A percentile compares a stretch with the other conserved stretches of the same genome.
These are phyloP conservation scores for Aspergillus sclerotialis DNA, from an alignment of 2,329 filamentous ascomycete species.

Conservation along the genomic window DNA sequence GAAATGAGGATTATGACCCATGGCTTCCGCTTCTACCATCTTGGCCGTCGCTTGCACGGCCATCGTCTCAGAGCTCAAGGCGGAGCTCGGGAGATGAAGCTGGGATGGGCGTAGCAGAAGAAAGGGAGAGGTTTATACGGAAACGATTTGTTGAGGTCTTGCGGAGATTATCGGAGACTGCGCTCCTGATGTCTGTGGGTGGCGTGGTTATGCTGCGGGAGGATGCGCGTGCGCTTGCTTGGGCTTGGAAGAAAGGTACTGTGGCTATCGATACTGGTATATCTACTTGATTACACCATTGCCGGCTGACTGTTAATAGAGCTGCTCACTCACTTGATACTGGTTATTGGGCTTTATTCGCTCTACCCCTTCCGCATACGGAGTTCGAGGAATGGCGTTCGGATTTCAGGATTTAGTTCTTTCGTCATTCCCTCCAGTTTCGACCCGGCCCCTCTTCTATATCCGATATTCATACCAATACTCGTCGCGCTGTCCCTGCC, in stretches of 20 bases:
- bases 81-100: slow-evolving; percentile 25
- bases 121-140: slow-evolving; percentile 19
- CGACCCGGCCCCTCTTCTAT: slow-evolving; percentile 85
- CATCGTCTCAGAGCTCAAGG: slow-evolving; percentile 19
- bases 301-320: slow-evolving; percentile 23
- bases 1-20: slow-evolving; percentile 16
- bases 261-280: too few species aligned
- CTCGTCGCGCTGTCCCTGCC: slow-evolving; percentile 70
- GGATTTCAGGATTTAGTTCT: slow-evolving; percentile 31
- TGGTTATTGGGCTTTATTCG: slow-evolving; percentile 26
- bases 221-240: slow-evolving; percentile 23
- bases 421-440: slow-evolving; percentile 68
- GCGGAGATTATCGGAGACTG: slow-evolving; percentile 48
- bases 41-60: slow-evolving; percentile 27
- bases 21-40: slow-evolving; percentile 24
- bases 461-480: slow-evolving; percentile 69
- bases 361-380: slow-evolving; percentile 55
- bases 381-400: slow-evolving; percentile 15
- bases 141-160: slow-evolving; percentile 36
- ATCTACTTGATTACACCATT: too few species aligned
- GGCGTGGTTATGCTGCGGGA: slow-evolving; percentile 33
- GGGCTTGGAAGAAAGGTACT: slow-evolving; percentile 34
- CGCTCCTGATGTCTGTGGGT: slow-evolving; percentile 47
- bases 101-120: slow-evolving; percentile 15
- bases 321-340: slow-evolving; percentile 23